Percentiles rank a stretch among this genome's conserved stretches.
These are phyloP conservation scores for Allium fistulosum DNA, from an alignment of 106 monocot genomes.

Conservation along the genomic window DNA sequence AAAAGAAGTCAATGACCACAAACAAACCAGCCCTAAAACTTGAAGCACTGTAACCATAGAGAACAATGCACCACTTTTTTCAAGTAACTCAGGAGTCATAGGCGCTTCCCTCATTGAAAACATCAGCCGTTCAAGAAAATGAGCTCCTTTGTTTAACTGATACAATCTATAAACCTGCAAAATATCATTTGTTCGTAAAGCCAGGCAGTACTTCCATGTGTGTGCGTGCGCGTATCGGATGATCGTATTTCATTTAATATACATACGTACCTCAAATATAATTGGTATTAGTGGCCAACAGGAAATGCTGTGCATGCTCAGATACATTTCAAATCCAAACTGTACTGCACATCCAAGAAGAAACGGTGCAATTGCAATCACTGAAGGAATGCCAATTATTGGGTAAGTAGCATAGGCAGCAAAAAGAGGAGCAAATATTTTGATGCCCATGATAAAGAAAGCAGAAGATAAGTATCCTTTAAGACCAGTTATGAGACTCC, in stretches of 20 bases:
- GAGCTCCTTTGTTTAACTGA: slow-evolving; percentile 59
- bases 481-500: slow-evolving; percentile 69
- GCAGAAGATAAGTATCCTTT: slow-evolving; percentile 52
- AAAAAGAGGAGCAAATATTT: slow-evolving; percentile 53
- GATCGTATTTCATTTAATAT: neutral
- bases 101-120: slow-evolving; percentile 27
- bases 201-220: no score
- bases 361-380: slow-evolving; percentile 53
- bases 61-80: slow-evolving; percentile 33
- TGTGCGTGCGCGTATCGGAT: no score
- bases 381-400: slow-evolving; percentile 39
- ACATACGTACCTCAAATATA: slow-evolving; percentile 69
- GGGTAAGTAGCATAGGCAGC: slow-evolving; percentile 55
- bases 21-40: slow-evolving; percentile 47
- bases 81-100: slow-evolving; percentile 21
- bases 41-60: slow-evolving; percentile 49
- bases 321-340: slow-evolving; percentile 42
- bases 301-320: slow-evolving; percentile 25
- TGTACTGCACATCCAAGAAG: slow-evolving; percentile 61
- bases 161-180: slow-evolving; percentile 64
- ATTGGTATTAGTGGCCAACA: slow-evolving; percentile 73
- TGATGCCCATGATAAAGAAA: slow-evolving; percentile 65
- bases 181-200: neutral
- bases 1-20: slow-evolving; percentile 67
- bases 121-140: slow-evolving; percentile 55